phyloP scores from a whole-genome alignment of 2,329 filamentous ascomycete genomes.

The Penicillium frequentans region DNA sequence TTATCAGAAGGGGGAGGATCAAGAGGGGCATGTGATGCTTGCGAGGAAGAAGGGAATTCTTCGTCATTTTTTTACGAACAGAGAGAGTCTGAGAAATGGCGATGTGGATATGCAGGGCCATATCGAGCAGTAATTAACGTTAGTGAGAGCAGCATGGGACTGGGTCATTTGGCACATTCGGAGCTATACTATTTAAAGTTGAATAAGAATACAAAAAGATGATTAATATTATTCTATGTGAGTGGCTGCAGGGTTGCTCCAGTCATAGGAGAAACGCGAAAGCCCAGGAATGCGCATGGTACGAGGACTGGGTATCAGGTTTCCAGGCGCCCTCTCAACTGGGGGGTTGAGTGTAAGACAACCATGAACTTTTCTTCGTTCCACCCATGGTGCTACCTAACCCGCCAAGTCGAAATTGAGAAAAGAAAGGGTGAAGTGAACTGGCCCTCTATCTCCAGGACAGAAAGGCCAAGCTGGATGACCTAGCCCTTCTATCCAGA shows the following conservation, averaged over 20 bases:
- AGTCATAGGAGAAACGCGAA: conserved; percentile 9
- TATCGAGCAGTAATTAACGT: neutral
- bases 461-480: conserved; percentile 19
- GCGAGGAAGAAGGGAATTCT: neutral
- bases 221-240: conserved; percentile 29
- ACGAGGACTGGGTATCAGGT: conserved; percentile 10
- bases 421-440: conserved; percentile 10
- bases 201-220: conserved; percentile 3
- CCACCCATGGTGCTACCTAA: conserved; percentile 7
- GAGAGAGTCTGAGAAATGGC: neutral
- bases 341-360: neutral
- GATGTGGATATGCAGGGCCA: neutral
- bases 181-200: conserved; percentile 1
- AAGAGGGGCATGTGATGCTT: neutral
- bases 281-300: conserved; percentile 10
- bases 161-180: neutral
- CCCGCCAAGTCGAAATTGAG: conserved; percentile 11
- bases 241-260: conserved; percentile 15
- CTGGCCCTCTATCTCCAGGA: conserved; percentile 23
- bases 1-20: neutral
- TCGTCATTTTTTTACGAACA: neutral
- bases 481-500: conserved; percentile 20
- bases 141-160: neutral
- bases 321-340: conserved; percentile 1
- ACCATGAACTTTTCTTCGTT: neutral